Percentiles rank a stretch among this genome's conserved stretches.
phyloP scores from a whole-genome alignment of 495 filamentous ascomycete genomes.

The Friedmanniomyces simplex region DNA sequence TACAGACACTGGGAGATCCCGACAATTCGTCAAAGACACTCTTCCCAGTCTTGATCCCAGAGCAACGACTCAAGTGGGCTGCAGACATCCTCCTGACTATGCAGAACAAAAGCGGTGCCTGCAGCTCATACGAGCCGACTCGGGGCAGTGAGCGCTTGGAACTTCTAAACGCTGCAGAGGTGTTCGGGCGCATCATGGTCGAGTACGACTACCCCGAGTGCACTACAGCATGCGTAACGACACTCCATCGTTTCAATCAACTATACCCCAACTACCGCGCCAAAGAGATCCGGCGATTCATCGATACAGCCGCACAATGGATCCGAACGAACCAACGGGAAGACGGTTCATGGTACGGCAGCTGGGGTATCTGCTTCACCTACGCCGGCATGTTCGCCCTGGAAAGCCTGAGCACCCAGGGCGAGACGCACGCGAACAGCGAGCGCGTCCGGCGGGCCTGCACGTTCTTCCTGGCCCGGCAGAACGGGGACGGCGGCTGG shows the following conservation, averaged over 20 bases:
- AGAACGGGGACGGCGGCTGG: constrained; percentile 87
- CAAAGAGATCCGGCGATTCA: constrained; percentile 62
- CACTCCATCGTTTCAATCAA: constrained; percentile 68
- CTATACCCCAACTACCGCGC: constrained; percentile 70
- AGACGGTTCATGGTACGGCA: constrained; percentile 92
- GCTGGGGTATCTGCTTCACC: constrained; percentile 96
- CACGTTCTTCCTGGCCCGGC: constrained; percentile 72
- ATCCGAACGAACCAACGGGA: constrained; percentile 69
- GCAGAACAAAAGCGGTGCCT: constrained; percentile 82
- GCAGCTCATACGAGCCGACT: constrained; percentile 78
- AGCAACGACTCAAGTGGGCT: constrained; percentile 69
- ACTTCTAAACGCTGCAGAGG: constrained; percentile 85
- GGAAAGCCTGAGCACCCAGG: constrained; percentile 69
- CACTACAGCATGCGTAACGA: constrained; percentile 90
- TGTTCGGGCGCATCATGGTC: constrained; percentile 95
- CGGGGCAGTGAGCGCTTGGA: constrained; percentile 71
- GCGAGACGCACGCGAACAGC: constrained; percentile 71
- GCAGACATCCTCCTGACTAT: constrained; percentile 85
- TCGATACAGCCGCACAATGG: constrained; percentile 59
- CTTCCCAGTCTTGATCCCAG: constrained; percentile 64
- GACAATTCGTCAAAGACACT: constrained; percentile 2
- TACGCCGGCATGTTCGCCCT: constrained; percentile 94
- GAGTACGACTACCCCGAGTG: constrained; percentile 98
- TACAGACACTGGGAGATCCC: constrained; percentile 60
- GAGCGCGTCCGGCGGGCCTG: constrained; percentile 61